Evolutionary conservation across 2,329 filamentous ascomycete genomes (phyloP), one percentile per base, ranked within the genome.

Genomic region (Colletotrichum paranaense): DNA sequence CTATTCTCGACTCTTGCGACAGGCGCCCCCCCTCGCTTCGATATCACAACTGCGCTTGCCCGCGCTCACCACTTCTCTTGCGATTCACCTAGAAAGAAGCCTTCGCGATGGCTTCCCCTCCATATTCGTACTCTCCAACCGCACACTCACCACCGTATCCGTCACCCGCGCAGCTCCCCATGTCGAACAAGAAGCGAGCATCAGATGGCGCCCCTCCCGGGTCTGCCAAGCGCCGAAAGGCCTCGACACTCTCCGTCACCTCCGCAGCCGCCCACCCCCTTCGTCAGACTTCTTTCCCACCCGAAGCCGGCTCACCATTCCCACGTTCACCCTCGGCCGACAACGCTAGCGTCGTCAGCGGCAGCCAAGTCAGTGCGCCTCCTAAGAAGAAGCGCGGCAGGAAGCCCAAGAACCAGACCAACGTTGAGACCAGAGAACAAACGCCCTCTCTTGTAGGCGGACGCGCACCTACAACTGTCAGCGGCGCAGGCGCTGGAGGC

Each of bases 201-300:
- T 87, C 89, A 24, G 81, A 92, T 68, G 87, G 88, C 63, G 87
- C 88, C 67, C 84, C 86, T 11, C 84, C 83, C 3, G 86, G 84
- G 0, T 80, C 84, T 19, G 81, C 86, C 59, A 94, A 94, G 80
- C 91, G 92, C 59, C 92, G 93, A 79, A 95, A 95, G 80, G 88
- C 91, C 6, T 94, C 92, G 14, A 88, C 83, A 74, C 85, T 91
- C 75, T 91, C 91, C 4, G 84, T 87, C 30, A 82, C 87, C 9
- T 90, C 89, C 8, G 78, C 80, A 16, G 77, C 79, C 1, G 86
- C 89, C 0, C 93, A 94, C 76, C 93, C 92, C 1, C 89, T 97
- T 1, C 93, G 94, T 52, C 93, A 95, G 79, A 95, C 94, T 5
- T 95, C 93, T 0, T 97, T 95, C 79, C 93, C 93, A 0, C 93